Evolutionary conservation across 1,284 basidiomycete genomes (phyloP).

Genomic region (Cutaneotrichosporon sp.): DNA sequence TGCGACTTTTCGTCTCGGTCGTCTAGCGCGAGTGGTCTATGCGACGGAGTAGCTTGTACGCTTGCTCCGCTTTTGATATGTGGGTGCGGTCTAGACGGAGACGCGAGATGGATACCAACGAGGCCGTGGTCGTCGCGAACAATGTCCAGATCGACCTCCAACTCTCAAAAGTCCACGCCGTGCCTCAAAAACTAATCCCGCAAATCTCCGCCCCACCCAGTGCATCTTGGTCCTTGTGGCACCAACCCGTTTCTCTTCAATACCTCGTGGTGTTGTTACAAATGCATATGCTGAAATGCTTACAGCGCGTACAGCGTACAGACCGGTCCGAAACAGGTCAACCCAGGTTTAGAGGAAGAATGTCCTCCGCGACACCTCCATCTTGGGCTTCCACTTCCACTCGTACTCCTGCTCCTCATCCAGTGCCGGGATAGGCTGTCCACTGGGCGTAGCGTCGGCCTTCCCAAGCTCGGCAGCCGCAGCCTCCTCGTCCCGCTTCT

Average conservation of each 20-base stretch:
- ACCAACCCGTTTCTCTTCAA: too few species aligned
- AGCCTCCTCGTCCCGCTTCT: slow-evolving; percentile 44
- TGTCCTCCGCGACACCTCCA: slow-evolving; percentile 49
- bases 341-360: slow-evolving; percentile 47
- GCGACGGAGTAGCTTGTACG: slow-evolving; percentile 1
- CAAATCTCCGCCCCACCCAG: slow-evolving; percentile 6
- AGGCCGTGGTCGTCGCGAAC: slow-evolving; percentile 3
- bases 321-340: too few species aligned
- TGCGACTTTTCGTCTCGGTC: slow-evolving; percentile 4
- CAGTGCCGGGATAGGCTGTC: slow-evolving; percentile 42
- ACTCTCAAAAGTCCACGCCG: slow-evolving; percentile 10
- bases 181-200: slow-evolving; percentile 9
- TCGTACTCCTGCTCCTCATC: slow-evolving; percentile 50
- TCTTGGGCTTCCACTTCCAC: slow-evolving; percentile 53
- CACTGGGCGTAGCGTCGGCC: slow-evolving; percentile 18
- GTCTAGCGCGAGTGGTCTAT: slow-evolving; percentile 3
- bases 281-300: slow-evolving; percentile 6
- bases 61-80: slow-evolving; percentile 3
- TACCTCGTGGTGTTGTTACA: slow-evolving; percentile 5
- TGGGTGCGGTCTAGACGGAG: slow-evolving; percentile 10
- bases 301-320: too few species aligned
- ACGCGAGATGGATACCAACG: slow-evolving; percentile 9
- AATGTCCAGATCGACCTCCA: background rate
- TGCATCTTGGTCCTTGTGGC: slow-evolving; percentile 1
- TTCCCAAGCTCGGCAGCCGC: slow-evolving; percentile 40